These are phyloP conservation scores for Cyberlindnera lachancei DNA, from an alignment of 805 yeast species.

Conservation along the genomic window DNA sequence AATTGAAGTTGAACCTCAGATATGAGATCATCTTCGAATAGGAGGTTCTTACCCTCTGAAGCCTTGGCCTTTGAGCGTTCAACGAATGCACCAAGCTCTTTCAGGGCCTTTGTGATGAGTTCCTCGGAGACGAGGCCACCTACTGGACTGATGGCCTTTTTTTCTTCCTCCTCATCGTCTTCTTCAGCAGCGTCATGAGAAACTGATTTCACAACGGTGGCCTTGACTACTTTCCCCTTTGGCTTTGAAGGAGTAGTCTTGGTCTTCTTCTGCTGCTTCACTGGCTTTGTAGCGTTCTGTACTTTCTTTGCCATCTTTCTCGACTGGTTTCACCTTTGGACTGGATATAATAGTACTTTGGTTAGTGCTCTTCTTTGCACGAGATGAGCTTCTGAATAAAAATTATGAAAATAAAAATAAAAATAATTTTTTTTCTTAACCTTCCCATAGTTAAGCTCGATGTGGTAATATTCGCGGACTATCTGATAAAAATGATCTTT, in stretches of 20 bases:
- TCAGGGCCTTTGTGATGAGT: conserved; percentile 43
- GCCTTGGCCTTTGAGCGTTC: conserved; percentile 27
- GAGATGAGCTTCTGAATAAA: conserved; percentile 2
- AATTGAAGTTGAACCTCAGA: conserved; percentile 50
- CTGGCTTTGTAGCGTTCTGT: not conserved
- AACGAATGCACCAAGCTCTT: conserved; percentile 59
- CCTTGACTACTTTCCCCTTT: conserved; percentile 23
- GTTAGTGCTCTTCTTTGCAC: too few species aligned
- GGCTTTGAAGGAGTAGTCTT: conserved; percentile 19
- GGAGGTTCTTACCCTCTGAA: conserved; percentile 31
- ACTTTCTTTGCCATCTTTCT: conserved; percentile 1
- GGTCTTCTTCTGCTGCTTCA: not conserved
- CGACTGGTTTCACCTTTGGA: not conserved
- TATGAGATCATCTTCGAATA: conserved; percentile 49
- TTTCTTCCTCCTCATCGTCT: conserved; percentile 5
- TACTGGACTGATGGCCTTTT: conserved; percentile 2
- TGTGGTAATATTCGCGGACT: conserved; percentile 1
- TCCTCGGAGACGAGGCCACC: conserved; percentile 20
- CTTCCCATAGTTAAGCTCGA: not conserved
- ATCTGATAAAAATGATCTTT: too few species aligned
- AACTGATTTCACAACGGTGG: conserved; percentile 10
- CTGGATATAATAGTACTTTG: too few species aligned
- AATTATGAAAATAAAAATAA: too few species aligned
- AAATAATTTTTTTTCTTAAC: conserved; percentile 1
- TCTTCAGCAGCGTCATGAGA: too few species aligned